Evolutionary conservation across 2,329 filamentous ascomycete species (phyloP), one percentile per base, ranked within the genome.

Genomic region (Ascochyta koolunga): DNA sequence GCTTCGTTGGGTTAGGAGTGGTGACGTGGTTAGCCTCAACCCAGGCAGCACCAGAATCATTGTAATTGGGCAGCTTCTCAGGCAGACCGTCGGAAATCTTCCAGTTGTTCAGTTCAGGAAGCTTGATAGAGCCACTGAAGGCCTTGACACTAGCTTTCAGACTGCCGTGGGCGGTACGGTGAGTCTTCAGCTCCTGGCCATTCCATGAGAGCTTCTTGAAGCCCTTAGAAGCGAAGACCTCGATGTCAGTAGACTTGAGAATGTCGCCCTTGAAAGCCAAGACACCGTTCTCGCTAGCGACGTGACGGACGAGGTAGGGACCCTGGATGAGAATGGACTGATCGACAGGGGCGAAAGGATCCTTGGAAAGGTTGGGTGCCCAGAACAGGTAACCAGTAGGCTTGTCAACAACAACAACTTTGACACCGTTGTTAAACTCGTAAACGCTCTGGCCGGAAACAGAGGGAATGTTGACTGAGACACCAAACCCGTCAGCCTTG

Each of bases 71-170:
- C 0, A 68, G 56, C 24, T 78, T 76, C 64, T 84, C 82, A 0
- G 82, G 82, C 19, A 84, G 72, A 42, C 76, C 73, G 59, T 83
- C 79, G 2, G 74, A 58, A 9, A 76, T 77, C 61, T 78, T 80
- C 82, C 82, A 84, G 0, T 70, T 61, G 0, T 66, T 69, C 0
- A 84, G 65, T 0, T 71, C 41, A 0, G 81, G 80, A 0, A 83
- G 69, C 10, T 60, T 38, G 18, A 71, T 65, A 5, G 58, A 67
- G 6, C 57, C 48, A 16, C 65, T 65, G 27, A 67, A 59, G 5
- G 62, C 61, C 27, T 61, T 35, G 25, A 76, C 57, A 3, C 57
- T 58, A 5, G 71, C 75, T 36, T 65, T 71, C 21, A 77, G 52
- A 51, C 69, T 76, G 40, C 74, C 73, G 52, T 77, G 76, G 2